A percentile compares a stretch with the other conserved stretches of the same genome.
Conservation (phyloP, 2,329 filamentous ascomycete species). For the Dactylellina leptospora region DNA sequence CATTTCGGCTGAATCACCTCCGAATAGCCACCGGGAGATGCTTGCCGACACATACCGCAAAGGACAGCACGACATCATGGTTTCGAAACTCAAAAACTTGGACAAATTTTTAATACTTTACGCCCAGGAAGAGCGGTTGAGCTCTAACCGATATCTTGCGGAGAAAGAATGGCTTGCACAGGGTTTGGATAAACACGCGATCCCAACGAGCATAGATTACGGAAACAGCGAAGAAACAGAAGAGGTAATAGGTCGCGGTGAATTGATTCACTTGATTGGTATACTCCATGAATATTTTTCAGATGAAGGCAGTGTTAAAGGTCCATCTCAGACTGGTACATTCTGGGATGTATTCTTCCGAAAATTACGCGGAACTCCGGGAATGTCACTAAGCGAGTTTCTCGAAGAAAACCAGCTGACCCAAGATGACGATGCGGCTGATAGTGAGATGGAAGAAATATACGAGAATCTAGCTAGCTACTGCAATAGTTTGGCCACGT, state of each 20-base stretch:
- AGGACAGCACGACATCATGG: conserved; percentile 39
- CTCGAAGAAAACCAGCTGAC: conserved; percentile 3
- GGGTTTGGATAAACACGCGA: conserved; percentile 12
- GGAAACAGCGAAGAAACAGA: conserved; percentile 9
- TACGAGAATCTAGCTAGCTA: conserved; percentile 34
- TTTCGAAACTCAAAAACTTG: conserved; percentile 33
- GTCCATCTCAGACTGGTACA: neutral
- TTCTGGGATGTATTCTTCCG: conserved; percentile 24
- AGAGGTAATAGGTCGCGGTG: conserved; percentile 20
- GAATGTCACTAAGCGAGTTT: conserved; percentile 17
- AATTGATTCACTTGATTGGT: conserved; percentile 27
- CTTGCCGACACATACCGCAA: conserved; percentile 32
- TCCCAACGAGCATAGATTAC: conserved; percentile 17
- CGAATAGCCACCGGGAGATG: conserved; percentile 6
- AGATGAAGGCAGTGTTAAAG: neutral
- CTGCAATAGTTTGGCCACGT: conserved; percentile 2
- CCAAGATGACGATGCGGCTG: conserved; percentile 3
- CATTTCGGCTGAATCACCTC: neutral
- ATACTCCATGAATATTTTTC: conserved; percentile 21
- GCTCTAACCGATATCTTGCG: conserved; percentile 12
- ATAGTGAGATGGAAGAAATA: conserved; percentile 23
- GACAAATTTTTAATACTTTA: conserved; percentile 29
- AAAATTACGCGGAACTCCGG: neutral
- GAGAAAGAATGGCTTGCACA: conserved; percentile 5
- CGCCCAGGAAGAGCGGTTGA: neutral